A percentile compares a stretch with the other conserved stretches of the same genome.
Conservation (phyloP, 2,329 filamentous ascomycete genomes). For the Tolypocladium tundrense region DNA sequence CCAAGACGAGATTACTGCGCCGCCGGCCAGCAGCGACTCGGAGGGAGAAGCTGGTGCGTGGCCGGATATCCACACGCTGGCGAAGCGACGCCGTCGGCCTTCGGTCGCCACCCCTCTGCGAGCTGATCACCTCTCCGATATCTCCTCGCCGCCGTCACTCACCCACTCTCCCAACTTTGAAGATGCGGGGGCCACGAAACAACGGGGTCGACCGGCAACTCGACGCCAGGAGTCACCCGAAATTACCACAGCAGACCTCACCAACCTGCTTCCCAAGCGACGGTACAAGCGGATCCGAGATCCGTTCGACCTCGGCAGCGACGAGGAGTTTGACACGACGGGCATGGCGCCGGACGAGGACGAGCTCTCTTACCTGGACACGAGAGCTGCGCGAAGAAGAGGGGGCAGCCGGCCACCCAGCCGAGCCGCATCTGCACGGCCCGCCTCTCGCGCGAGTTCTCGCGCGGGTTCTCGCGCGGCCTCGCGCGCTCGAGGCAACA, state of each 20-base stretch:
- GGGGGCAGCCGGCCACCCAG: conserved; percentile 20
- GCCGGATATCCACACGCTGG: conserved; percentile 42
- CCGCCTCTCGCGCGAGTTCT: conserved; percentile 16
- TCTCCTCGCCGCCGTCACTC: conserved; percentile 55
- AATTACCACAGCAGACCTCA: conserved; percentile 43
- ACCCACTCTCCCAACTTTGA: conserved; percentile 54
- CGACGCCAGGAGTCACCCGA: conserved; percentile 28
- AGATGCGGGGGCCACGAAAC: conserved; percentile 10
- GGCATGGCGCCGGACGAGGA: conserved; percentile 43
- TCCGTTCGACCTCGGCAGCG: conserved; percentile 30
- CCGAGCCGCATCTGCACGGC: conserved; percentile 15
- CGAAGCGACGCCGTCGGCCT: conserved; percentile 32
- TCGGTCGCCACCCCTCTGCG: conserved; percentile 26
- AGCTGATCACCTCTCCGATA: conserved; percentile 34
- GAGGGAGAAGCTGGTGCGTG: conserved; percentile 33
- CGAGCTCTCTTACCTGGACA: conserved; percentile 39
- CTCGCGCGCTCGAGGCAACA: conserved; percentile 4
- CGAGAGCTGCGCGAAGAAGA: conserved; percentile 22
- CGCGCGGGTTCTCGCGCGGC: conserved; percentile 12
- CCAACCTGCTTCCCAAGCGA: conserved; percentile 43
- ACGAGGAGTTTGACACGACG: conserved; percentile 37
- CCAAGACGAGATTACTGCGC: conserved; percentile 40
- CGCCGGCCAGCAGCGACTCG: conserved; percentile 43
- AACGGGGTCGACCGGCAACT: conserved; percentile 18
- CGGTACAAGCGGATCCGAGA: conserved; percentile 30